Evolutionary conservation across 1,139 yeast species (phyloP), one percentile per base, ranked within the genome.

Genomic region (Pneumocystis jirovecii): DNA sequence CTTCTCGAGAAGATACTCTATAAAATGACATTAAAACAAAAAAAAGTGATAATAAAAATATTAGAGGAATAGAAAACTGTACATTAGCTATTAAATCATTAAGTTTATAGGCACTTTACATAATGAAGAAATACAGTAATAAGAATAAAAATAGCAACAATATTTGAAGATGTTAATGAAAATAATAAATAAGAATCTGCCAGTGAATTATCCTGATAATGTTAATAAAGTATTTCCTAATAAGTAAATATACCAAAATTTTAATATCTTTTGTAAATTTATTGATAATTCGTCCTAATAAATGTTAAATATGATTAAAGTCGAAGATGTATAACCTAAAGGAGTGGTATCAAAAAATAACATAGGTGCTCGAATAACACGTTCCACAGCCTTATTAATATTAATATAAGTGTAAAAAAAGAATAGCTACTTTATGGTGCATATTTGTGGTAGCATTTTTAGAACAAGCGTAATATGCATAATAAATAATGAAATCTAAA

Each of bases 281-380:
- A 79, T 95, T 95, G 76, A 93, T 80, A 67, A 95, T 84, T 75
- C 98, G 83, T 50, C 99, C 98, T 69, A 31, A 93, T 83, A 50
- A 50, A 50, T 50, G 31, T 50, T 29, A 50, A 34, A 50, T 25
- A 50, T 6, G 12, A 12, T 25, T 12, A 50, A 25, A 25, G 19
- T 40, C 25, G 15, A 50, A 50, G 10, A 5, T 10, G 5, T 50
- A 50, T 50, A 50, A 50, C 57, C 57, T 25, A 50, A 25, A 63
- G 98, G 99, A 0, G 97, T 93, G 0, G 97, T 90, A 76, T 95
- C 98, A 73, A 95, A 93, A 75, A 95, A 93, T 56, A 90, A 82
- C 98, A 93, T 95, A 68, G 98, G 98, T 0, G 97, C 96, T 68
- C 93, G 81, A 68, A 50, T 4, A 50, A 50, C 34, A 25, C 57